Evolutionary conservation across 345 rosid genomes (phyloP).

Genomic region (Brassica incana): DNA sequence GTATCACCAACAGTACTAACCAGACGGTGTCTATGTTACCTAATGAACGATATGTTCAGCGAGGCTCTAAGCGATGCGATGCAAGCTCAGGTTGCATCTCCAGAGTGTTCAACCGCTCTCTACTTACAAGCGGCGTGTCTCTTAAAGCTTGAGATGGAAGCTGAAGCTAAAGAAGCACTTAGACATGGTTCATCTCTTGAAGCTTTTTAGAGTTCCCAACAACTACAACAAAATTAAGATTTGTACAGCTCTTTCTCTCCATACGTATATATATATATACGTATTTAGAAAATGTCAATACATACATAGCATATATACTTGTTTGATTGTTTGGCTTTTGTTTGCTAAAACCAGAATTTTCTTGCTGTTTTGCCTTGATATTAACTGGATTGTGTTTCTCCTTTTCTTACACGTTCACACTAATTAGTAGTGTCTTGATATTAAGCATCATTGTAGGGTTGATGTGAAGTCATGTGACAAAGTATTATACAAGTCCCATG

Average conservation of each 20-base stretch:
- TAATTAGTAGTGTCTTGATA: background rate
- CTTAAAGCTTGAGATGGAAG: background rate
- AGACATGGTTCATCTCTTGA: background rate
- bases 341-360: background rate
- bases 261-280: background rate
- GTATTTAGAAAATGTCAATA: background rate
- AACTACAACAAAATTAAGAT: background rate
- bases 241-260: background rate
- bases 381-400: background rate
- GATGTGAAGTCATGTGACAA: conserved; percentile 18
- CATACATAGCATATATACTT: background rate
- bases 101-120: background rate
- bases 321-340: background rate
- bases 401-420: conserved; percentile 2
- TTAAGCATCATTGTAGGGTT: background rate
- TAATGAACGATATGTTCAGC: background rate
- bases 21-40: background rate
- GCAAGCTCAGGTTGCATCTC: background rate
- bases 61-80: background rate
- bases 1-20: background rate
- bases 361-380: background rate
- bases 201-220: background rate
- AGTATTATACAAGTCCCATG: background rate
- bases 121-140: background rate
- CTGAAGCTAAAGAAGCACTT: background rate